Conservation (phyloP, 768 basidiomycete genomes). For the Macrolepiota fuliginosa region DNA sequence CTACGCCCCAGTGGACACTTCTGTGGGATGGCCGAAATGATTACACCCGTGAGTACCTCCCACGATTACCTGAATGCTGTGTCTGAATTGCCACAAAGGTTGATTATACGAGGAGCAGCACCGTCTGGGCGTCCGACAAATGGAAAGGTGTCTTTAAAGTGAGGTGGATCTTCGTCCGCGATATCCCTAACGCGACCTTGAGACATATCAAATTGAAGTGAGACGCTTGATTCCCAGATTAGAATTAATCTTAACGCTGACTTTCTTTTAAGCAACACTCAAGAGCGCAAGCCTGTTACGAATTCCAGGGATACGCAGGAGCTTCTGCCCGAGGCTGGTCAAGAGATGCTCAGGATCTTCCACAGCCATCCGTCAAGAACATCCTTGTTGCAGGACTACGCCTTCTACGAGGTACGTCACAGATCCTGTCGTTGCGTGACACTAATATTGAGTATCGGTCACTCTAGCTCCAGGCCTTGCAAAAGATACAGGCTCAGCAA, state of each 20-base stretch:
- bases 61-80: neutral
- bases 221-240: slow-evolving; percentile 18
- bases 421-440: neutral
- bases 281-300: slow-evolving; percentile 97
- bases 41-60: slow-evolving; percentile 68
- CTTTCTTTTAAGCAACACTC: slow-evolving; percentile 71
- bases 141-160: slow-evolving; percentile 99
- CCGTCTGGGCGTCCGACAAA: slow-evolving; percentile 99
- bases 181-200: slow-evolving; percentile 87
- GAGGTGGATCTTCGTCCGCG: slow-evolving; percentile 95
- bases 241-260: slow-evolving; percentile 15
- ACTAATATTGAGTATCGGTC: neutral
- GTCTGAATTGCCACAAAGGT: slow-evolving; percentile 41
- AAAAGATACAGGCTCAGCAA: slow-evolving; percentile 56
- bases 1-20: slow-evolving; percentile 77
- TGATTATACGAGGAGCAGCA: slow-evolving; percentile 91
- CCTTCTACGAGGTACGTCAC: slow-evolving; percentile 76
- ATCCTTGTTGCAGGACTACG: slow-evolving; percentile 90
- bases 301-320: slow-evolving; percentile 98
- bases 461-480: slow-evolving; percentile 76
- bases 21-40: slow-evolving; percentile 98
- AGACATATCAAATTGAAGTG: slow-evolving; percentile 89
- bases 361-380: slow-evolving; percentile 91
- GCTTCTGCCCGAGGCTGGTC: slow-evolving; percentile 90
- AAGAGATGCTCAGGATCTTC: slow-evolving; percentile 96